Evolutionary conservation across 2,329 filamentous ascomycete genomes (phyloP).

Genomic region (Neopestalotiopsis sp.): DNA sequence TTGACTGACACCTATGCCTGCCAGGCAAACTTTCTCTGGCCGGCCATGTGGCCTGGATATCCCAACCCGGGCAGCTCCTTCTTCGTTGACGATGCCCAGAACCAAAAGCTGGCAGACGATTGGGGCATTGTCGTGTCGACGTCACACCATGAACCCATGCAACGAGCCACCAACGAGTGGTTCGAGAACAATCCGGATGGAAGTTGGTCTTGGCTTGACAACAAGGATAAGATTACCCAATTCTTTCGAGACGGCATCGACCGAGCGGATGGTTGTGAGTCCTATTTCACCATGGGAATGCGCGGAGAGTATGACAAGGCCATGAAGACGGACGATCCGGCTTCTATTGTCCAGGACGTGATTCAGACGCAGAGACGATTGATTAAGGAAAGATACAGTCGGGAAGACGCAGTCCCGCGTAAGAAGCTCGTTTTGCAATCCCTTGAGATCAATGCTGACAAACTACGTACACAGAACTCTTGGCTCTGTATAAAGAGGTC

Average conservation of each 20-base stretch:
- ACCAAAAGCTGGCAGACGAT: conserved; percentile 62
- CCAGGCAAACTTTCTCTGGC: conserved; percentile 70
- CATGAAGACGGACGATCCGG: conserved; percentile 55
- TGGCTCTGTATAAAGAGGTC: conserved; percentile 71
- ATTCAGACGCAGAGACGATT: conserved; percentile 60
- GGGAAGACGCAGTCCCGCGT: conserved; percentile 46
- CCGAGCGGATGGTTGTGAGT: conserved; percentile 60
- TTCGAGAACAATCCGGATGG: conserved; percentile 46
- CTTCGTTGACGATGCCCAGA: conserved; percentile 64
- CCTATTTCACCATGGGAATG: conserved; percentile 64
- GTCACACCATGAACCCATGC: conserved; percentile 70
- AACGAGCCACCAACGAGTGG: conserved; percentile 59
- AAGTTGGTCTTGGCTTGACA: conserved; percentile 65
- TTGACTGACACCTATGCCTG: conserved; percentile 1
- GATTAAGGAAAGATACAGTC: conserved; percentile 55
- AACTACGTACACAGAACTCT: conserved; percentile 50
- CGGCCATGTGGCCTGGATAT: conserved; percentile 64
- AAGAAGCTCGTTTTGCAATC: conserved; percentile 35
- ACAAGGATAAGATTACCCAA: conserved; percentile 56
- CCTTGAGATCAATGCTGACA: not conserved
- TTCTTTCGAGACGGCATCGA: conserved; percentile 63
- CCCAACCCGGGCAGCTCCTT: conserved; percentile 59
- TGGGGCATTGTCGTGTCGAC: conserved; percentile 70
- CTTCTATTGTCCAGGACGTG: conserved; percentile 56
- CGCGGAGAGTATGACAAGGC: conserved; percentile 61